These are phyloP conservation scores for Huntiella abstrusa DNA, from an alignment of 2,329 filamentous ascomycete genomes.

Conservation along the genomic window DNA sequence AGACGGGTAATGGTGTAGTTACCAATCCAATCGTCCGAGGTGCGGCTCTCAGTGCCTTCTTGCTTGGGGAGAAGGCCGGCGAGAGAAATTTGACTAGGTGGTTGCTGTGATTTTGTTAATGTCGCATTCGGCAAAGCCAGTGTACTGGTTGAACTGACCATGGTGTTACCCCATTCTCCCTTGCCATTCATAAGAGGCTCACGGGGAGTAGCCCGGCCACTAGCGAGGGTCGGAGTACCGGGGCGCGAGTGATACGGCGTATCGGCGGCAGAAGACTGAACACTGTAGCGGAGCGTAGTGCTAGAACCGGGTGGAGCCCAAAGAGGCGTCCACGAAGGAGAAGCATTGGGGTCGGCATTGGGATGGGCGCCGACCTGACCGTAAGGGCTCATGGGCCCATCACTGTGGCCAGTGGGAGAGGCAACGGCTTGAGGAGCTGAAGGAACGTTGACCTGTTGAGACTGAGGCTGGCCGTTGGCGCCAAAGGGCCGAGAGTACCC, in stretches of 20 bases:
- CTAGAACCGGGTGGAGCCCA: constrained; percentile 8
- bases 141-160: constrained; percentile 12
- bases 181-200: constrained; percentile 13
- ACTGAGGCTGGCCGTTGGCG: constrained; percentile 7
- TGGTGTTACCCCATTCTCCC: constrained; percentile 14
- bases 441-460: constrained; percentile 12
- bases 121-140: constrained; percentile 13
- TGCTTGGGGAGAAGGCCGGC: constrained; percentile 20
- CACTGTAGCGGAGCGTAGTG: constrained; percentile 10
- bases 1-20: constrained; percentile 19
- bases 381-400: constrained; percentile 9
- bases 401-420: constrained; percentile 5
- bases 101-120: constrained; percentile 18
- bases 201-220: constrained; percentile 15
- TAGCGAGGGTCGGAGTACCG: constrained; percentile 17
- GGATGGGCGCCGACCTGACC: constrained; percentile 5
- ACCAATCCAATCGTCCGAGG: constrained; percentile 8
- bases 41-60: constrained; percentile 12
- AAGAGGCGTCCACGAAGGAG: constrained; percentile 9
- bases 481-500: constrained; percentile 14
- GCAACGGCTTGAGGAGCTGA: constrained; percentile 13
- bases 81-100: constrained; percentile 25
- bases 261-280: constrained; percentile 12
- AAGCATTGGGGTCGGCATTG: constrained; percentile 5
- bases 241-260: constrained; percentile 14